Evolutionary conservation across 1,139 yeast species (phyloP).

Genomic region (Candida tetrigidarum): DNA sequence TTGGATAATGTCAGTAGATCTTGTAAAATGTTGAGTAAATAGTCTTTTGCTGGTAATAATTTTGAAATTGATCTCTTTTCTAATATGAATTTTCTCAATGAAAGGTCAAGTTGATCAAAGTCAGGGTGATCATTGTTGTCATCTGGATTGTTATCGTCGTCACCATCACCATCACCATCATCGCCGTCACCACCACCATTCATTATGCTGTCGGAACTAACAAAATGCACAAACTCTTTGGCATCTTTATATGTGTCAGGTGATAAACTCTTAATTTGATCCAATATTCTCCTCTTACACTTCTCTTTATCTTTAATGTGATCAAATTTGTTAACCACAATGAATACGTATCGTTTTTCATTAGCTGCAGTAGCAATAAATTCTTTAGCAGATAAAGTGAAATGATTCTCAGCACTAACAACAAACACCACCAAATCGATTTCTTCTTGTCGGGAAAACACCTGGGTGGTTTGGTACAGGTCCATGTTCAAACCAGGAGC

Average conservation of each 20-base stretch:
- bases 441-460: slow-evolving; percentile 95
- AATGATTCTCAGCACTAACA: slow-evolving; percentile 94
- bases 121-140: slow-evolving; percentile 50
- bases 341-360: slow-evolving; percentile 90
- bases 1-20: slow-evolving; percentile 68
- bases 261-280: slow-evolving; percentile 84
- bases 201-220: slow-evolving; percentile 60
- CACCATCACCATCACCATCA: slow-evolving; percentile 31
- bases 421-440: slow-evolving; percentile 96
- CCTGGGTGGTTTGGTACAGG: slow-evolving; percentile 92
- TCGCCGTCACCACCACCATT: slow-evolving; percentile 35
- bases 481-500: slow-evolving; percentile 98
- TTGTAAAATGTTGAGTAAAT: slow-evolving; percentile 64
- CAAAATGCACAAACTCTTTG: slow-evolving; percentile 91
- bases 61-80: slow-evolving; percentile 91
- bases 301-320: slow-evolving; percentile 77
- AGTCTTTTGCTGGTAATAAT: slow-evolving; percentile 90
- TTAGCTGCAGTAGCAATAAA: slow-evolving; percentile 90
- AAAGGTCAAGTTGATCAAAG: slow-evolving; percentile 83
- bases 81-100: slow-evolving; percentile 82
- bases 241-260: slow-evolving; percentile 93
- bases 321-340: slow-evolving; percentile 93
- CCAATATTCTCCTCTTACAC: slow-evolving; percentile 76
- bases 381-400: slow-evolving; percentile 92
- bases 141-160: slow-evolving; percentile 25